A percentile compares a stretch with the other conserved stretches of the same genome.
phyloP scores from a whole-genome alignment of 441 rosid genomes.

The Manihot esculenta region DNA sequence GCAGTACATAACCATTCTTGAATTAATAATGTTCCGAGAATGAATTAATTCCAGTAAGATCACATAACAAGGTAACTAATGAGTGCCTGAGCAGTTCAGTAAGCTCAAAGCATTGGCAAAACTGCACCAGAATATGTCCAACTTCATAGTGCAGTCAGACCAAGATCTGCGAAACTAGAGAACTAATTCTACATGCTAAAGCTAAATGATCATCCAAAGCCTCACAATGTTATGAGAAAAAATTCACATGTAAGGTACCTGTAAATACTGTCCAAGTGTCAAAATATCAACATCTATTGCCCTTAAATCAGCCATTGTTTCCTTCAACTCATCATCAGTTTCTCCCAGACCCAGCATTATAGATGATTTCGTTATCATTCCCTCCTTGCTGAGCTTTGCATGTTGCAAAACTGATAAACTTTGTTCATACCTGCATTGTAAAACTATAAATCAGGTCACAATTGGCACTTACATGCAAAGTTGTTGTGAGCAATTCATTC shows the following conservation, averaged over 20 bases:
- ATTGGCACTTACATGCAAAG: slow-evolving; percentile 13
- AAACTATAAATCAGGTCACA: slow-evolving; percentile 22
- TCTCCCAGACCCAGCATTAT: slow-evolving; percentile 99
- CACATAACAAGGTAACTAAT: not conserved
- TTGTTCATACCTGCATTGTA: slow-evolving; percentile 76
- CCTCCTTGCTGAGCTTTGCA: slow-evolving; percentile 76
- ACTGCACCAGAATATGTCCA: not conserved
- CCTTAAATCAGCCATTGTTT: slow-evolving; percentile 88
- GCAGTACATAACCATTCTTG: slow-evolving; percentile 25
- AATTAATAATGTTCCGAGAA: slow-evolving; percentile 7
- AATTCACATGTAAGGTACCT: slow-evolving; percentile 43
- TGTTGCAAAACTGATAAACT: slow-evolving; percentile 85
- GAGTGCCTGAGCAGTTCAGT: not conserved
- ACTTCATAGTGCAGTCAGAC: not conserved
- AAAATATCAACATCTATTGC: slow-evolving; percentile 88
- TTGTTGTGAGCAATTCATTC: slow-evolving; percentile 1
- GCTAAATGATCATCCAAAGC: not conserved
- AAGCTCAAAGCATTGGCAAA: not conserved
- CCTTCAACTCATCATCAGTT: slow-evolving; percentile 80
- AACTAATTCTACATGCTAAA: not conserved
- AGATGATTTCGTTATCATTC: slow-evolving; percentile 89
- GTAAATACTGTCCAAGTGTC: slow-evolving; percentile 96
- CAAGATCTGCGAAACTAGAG: not conserved
- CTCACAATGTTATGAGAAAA: not conserved
- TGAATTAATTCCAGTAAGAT: not conserved